Evolutionary conservation across 257 asterid species (phyloP), one percentile per base, ranked within the genome.

Genomic region (Datura wrightii): DNA sequence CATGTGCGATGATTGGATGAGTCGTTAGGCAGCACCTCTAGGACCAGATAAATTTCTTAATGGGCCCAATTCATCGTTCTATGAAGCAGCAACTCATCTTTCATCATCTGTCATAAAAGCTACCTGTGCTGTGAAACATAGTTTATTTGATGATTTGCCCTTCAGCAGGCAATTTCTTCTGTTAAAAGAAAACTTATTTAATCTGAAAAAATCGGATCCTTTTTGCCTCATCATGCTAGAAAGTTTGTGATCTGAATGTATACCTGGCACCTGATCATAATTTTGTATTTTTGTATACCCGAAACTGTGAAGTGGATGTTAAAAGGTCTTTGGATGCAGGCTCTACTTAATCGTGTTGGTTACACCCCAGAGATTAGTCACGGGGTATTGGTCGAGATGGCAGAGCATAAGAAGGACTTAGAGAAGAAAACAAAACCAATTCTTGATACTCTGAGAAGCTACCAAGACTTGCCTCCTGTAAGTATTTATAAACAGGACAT

Each of bases 401-500:
- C 99, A 46, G 99, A 95, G 94, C 99, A 94, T 85, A 88, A 86
- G 93, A 97, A 97, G 90, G 98, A 95, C 69, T 85, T 94, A 87
- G 99, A 94, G 87, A 95, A 91, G 95, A 93, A 94, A 90, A 95
- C 98, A 39, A 97, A 95, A 86, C 99, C 98, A 72, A 92, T 97
- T 80, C 93, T 93, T 1, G 99, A 97, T 85, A 97, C 99, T 34
- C 86, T 97, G 86, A 93, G 98, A 92, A 97, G 99, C 91, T 97
- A 97, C 93, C 99, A 97, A 91, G 98, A 97, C 86, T 90, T 95
- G 85, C 99, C 99, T 81, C 99, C 99, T 60, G 99, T 97, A 91
- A 59, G 36, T 62, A 65, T n/a, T 44, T 59, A 67, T 69, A 55
- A 10, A 67, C 42, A 6, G 10, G 7, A 72, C 56, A 19, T 19